phyloP scores from a whole-genome alignment of 306 rosid species.

The Mimosa pudica region DNA sequence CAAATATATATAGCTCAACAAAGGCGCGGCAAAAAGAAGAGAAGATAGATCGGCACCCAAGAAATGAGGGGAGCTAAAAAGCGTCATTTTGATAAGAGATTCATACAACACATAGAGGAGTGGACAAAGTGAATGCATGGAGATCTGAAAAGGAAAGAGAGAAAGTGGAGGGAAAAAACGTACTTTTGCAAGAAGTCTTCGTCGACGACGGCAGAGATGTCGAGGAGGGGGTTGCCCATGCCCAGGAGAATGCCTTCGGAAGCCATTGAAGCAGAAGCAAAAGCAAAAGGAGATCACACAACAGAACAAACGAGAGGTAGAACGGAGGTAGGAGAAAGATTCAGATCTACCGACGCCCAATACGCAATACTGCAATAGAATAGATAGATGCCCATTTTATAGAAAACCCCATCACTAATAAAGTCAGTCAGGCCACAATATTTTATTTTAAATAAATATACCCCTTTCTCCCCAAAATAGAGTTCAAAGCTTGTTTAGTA shows the following conservation, averaged over 20 bases:
- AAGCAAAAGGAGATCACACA: neutral
- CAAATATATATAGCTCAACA: neutral
- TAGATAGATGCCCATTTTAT: neutral
- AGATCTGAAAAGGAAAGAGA: neutral
- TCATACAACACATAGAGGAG: neutral
- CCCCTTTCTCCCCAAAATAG: no score
- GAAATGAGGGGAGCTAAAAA: neutral
- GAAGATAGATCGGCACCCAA: neutral
- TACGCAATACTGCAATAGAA: no score
- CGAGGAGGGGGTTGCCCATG: constrained; percentile 95
- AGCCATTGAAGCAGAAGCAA: constrained; percentile 49
- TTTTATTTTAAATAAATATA: neutral
- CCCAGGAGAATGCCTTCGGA: constrained; percentile 73
- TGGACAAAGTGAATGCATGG: neutral
- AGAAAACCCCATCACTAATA: neutral
- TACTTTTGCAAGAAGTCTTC: constrained; percentile 68
- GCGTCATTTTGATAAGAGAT: neutral
- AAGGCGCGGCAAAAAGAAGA: neutral
- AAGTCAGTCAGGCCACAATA: neutral
- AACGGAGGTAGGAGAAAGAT: neutral
- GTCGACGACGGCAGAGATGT: constrained; percentile 78
- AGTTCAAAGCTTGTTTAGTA: no score
- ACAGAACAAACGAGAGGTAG: no score
- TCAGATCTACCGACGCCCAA: neutral
- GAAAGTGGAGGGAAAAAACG: neutral